These are phyloP conservation scores for Saccharum spontaneum DNA, from an alignment of 176 grass and related monocot genomes.

Conservation along the genomic window DNA sequence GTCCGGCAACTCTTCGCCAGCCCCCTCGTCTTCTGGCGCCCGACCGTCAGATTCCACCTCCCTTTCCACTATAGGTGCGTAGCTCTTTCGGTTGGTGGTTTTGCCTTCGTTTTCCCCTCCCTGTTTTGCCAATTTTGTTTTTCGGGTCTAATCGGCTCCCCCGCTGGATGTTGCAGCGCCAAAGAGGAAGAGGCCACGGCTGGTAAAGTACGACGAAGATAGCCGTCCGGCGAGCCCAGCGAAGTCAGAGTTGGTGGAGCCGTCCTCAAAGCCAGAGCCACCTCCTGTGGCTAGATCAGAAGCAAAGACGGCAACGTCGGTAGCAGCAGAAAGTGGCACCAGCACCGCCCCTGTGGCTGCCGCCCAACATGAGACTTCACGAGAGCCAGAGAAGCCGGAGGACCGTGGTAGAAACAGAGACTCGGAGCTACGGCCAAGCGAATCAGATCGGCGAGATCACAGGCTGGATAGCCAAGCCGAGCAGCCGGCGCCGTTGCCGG, in stretches of 20 bases:
- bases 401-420: constrained; percentile 45
- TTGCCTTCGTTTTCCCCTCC: not conserved
- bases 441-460: constrained; percentile 48
- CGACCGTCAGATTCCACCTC: constrained; percentile 59
- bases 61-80: constrained; percentile 53
- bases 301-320: constrained; percentile 40
- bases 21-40: constrained; percentile 47
- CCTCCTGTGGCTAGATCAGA: constrained; percentile 56
- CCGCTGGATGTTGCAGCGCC: constrained; percentile 51
- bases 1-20: constrained; percentile 74
- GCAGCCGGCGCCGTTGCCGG: not conserved
- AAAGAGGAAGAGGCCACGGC: constrained; percentile 84
- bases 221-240: constrained; percentile 49
- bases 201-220: constrained; percentile 74
- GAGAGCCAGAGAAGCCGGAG: constrained; percentile 52
- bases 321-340: constrained; percentile 39
- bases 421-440: constrained; percentile 33
- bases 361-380: constrained; percentile 8
- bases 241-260: constrained; percentile 41
- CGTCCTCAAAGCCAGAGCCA: constrained; percentile 27
- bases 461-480: constrained; percentile 51
- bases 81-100: not conserved
- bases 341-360: not conserved
- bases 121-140: constrained; percentile 17
- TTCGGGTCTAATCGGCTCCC: not conserved